These are phyloP conservation scores for Gnaphalium uliginosum DNA, from an alignment of 129 eudicot species.

Conservation along the genomic window DNA sequence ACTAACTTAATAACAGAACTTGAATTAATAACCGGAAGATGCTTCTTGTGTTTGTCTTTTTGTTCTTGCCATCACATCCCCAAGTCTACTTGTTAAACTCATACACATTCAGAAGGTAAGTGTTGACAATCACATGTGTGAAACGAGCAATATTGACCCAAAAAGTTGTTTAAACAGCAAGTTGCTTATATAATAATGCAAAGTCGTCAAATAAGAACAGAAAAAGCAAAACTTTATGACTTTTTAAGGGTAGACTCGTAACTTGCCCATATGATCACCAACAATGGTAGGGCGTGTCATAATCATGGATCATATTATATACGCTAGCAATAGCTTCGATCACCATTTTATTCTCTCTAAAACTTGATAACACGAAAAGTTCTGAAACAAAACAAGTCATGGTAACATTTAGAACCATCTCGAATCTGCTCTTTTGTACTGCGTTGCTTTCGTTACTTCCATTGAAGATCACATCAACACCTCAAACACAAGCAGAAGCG, in stretches of 20 bases:
- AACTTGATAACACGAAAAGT: conserved; percentile 14
- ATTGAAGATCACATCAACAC: conserved; percentile 34
- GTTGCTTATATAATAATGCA: too few relatives aligned
- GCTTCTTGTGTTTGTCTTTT: not conserved
- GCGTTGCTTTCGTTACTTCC: conserved; percentile 44
- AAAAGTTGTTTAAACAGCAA: too few relatives aligned
- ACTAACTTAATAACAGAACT: too few relatives aligned
- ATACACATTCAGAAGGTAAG: not conserved
- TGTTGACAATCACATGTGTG: too few relatives aligned
- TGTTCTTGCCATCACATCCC: not conserved
- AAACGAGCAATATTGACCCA: too few relatives aligned
- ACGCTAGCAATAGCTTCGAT: conserved; percentile 14
- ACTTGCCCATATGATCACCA: too few relatives aligned
- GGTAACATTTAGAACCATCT: conserved; percentile 31
- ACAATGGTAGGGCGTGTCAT: too few relatives aligned
- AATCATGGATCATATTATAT: conserved; percentile 3
- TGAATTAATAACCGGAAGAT: not conserved
- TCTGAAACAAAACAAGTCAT: conserved; percentile 30
- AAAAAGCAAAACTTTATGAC: too few relatives aligned
- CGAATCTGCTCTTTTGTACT: conserved; percentile 27
- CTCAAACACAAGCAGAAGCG: conserved; percentile 71
- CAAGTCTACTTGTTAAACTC: not conserved
- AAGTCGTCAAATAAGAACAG: too few relatives aligned
- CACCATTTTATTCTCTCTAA: conserved; percentile 12
- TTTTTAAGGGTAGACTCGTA: too few relatives aligned